Percentiles rank a stretch among this genome's conserved stretches.
These are phyloP conservation scores for Pyracantha coccinea DNA, from an alignment of 331 rosid genomes.

Conservation along the genomic window DNA sequence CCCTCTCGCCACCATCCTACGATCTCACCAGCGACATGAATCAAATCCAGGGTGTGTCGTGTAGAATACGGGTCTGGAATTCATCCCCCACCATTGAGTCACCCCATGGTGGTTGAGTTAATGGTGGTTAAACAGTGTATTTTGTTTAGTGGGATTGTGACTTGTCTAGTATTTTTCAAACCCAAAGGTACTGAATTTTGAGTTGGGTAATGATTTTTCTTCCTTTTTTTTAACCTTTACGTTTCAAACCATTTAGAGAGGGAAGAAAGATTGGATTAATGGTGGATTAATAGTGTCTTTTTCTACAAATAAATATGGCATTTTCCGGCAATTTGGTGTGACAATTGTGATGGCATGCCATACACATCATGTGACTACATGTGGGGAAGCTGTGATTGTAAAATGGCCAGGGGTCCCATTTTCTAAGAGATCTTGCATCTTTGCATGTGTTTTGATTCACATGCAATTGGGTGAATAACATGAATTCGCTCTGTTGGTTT, in stretches of 20 bases:
- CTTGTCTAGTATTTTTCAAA: slow-evolving; percentile 11
- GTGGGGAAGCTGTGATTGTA: slow-evolving; percentile 36
- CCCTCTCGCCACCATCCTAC: fast-evolving
- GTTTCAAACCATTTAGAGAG: slow-evolving; percentile 39
- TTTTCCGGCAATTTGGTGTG: slow-evolving; percentile 24
- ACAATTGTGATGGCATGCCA: slow-evolving; percentile 50
- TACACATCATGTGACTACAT: slow-evolving; percentile 66
- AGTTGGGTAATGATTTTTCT: slow-evolving; percentile 34
- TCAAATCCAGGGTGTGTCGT: too few species aligned
- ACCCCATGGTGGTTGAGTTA: too few species aligned
- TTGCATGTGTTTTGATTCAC: slow-evolving; percentile 85
- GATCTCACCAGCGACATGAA: too few species aligned
- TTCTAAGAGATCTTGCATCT: slow-evolving; percentile 26
- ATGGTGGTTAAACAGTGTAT: too few species aligned
- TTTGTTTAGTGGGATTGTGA: slow-evolving; percentile 7
- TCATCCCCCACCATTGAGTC: too few species aligned
- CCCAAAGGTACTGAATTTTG: slow-evolving; percentile 20
- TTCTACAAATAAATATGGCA: not conserved
- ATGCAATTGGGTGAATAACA: slow-evolving; percentile 46
- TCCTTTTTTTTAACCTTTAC: not conserved
- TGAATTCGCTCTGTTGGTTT: slow-evolving; percentile 64
- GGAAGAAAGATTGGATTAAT: slow-evolving; percentile 21
- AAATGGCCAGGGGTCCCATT: slow-evolving; percentile 42
- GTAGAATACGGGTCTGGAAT: too few species aligned
- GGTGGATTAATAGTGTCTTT: not conserved